These are phyloP conservation scores for Bombardia bombarda DNA, from an alignment of 495 filamentous ascomycete species.

Conservation along the genomic window DNA sequence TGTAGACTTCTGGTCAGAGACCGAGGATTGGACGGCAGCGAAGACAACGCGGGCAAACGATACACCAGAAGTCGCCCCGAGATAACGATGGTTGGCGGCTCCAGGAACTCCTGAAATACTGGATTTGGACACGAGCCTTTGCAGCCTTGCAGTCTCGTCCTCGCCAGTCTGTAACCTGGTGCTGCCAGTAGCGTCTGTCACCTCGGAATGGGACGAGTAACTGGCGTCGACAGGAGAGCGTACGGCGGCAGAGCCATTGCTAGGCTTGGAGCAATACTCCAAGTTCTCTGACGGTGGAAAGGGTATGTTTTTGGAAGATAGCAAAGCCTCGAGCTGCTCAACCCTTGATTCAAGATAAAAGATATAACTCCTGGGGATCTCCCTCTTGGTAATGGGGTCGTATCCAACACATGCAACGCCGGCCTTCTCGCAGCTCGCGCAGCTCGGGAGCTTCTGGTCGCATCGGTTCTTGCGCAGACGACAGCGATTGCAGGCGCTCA, in stretches of 20 bases:
- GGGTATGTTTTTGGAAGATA: conserved; percentile 59
- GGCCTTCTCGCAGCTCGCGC: conserved; percentile 85
- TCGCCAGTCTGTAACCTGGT: conserved; percentile 31
- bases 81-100: conserved; percentile 67
- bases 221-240: conserved; percentile 34
- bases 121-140: conserved; percentile 64
- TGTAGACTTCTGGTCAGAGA: conserved; percentile 56
- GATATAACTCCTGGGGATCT: conserved; percentile 90
- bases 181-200: conserved; percentile 16
- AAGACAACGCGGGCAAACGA: conserved; percentile 94
- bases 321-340: conserved; percentile 70
- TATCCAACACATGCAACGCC: conserved; percentile 85
- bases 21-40: conserved; percentile 83
- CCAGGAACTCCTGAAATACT: conserved; percentile 70
- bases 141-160: conserved; percentile 23
- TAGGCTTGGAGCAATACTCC: conserved; percentile 55
- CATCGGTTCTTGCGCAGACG: conserved; percentile 89
- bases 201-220: conserved; percentile 14
- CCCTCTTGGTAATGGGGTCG: conserved; percentile 89
- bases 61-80: conserved; percentile 83
- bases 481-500: conserved; percentile 91
- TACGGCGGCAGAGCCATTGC: conserved; percentile 33
- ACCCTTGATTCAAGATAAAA: conserved; percentile 87
- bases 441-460: conserved; percentile 84
- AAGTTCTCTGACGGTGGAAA: conserved; percentile 72